Evolutionary conservation across 129 eudicot species (phyloP), one percentile per base, ranked within the genome.

Genomic region (Pseudognaphalium luteoalbum): DNA sequence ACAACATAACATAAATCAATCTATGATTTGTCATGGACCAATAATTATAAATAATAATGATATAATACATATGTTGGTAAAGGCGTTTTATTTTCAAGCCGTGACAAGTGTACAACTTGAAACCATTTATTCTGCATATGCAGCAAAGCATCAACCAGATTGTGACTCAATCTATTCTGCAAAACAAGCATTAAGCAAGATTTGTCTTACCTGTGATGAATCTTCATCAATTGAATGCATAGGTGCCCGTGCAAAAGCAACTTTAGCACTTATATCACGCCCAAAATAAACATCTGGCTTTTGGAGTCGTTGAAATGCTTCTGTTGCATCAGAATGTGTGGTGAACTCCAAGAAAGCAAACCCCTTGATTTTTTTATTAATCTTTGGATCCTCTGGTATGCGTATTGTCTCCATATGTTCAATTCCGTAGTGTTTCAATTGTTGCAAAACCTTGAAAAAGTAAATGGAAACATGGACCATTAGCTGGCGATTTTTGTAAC

Each of bases 271-370:
- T 70, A 66, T 70, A 69, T 85, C 88, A 64, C 83, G 78, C 29
- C 88, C 88, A 81, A 85, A 85, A 65, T 64, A 60, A 11, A 74
- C 81, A 81, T 85, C 88, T 74, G 85, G 85, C 78, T 77, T 85
- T 66, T 69, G 54, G 28, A 85, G 83, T 68, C 81, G 81, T 70
- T 81, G 73, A 73, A 68, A 81, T 63, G 88, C 88, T 73, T 58
- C 70, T 57, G 66, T 78, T 63, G 88, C 88, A 69, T 81, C 82
- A 30, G 83, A 35, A 80, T 85, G 88, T 39, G 81, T 69, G 72
- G 70, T 70, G 78, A 85, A 85, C 78, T 81, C 83, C 81, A 85
- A 58, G 35, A 77, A 69, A 69, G 83, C 85, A 74, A 73, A 81
- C 17, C 85, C 88, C 76, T 74, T 85, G 5, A 22, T 85, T 76